A percentile compares a stretch with the other conserved stretches of the same genome.
Conservation (phyloP, 768 basidiomycete genomes). For the Suillus cothurnatus region DNA sequence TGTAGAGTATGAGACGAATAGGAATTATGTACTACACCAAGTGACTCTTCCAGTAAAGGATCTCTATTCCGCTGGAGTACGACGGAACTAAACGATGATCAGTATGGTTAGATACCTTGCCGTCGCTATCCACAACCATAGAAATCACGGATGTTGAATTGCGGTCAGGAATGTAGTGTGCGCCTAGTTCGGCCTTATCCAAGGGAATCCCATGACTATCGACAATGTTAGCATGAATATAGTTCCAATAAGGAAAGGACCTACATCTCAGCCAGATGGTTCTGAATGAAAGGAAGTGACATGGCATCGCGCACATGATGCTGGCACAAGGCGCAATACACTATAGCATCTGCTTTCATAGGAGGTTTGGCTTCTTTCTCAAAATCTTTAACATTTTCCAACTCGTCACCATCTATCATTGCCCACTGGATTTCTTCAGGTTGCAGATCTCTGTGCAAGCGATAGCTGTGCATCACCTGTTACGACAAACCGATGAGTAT, state of each 20-base stretch:
- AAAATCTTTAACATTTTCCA: not conserved
- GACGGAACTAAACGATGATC: not conserved
- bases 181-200: not conserved
- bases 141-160: not conserved
- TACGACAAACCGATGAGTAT: not conserved
- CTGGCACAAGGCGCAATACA: slow-evolving; percentile 3
- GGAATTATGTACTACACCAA: not conserved
- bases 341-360: not conserved
- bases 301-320: not conserved
- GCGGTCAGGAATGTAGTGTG: slow-evolving; percentile 1
- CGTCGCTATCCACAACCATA: not conserved
- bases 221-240: not conserved
- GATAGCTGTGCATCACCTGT: slow-evolving; percentile 3
- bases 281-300: not conserved
- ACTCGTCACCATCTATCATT: slow-evolving; percentile 1
- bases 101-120: not conserved
- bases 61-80: slow-evolving; percentile 1
- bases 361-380: not conserved
- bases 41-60: not conserved
- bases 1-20: not conserved
- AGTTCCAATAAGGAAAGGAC: not conserved
- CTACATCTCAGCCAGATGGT: not conserved
- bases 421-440: not conserved
- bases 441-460: not conserved
- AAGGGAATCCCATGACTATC: not conserved